Evolutionary conservation across 75 land plant genomes (phyloP).

Genomic region (Picea glauca): DNA sequence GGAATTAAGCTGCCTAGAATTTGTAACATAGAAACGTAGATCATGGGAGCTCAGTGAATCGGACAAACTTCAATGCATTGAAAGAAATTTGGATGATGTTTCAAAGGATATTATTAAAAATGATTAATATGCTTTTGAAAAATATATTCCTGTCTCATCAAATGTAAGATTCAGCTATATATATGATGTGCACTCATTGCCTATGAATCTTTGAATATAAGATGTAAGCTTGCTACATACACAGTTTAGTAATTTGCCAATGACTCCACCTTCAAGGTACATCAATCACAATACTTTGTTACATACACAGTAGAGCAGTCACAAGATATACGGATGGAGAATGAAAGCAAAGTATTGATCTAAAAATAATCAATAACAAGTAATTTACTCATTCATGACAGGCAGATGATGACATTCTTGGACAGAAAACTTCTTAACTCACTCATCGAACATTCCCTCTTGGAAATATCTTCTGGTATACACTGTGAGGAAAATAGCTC

Average conservation of each 20-base stretch:
- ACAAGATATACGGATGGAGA: no score
- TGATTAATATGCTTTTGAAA: no score
- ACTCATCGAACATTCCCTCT: slow-evolving; percentile 29
- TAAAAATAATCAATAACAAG: background rate
- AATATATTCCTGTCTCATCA: background rate
- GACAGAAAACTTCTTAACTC: background rate
- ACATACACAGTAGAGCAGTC: background rate
- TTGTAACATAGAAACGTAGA: no score
- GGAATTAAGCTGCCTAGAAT: no score
- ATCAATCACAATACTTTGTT: background rate
- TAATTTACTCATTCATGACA: background rate
- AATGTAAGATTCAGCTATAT: background rate
- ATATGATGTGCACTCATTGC: background rate
- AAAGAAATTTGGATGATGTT: no score
- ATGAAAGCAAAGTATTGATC: background rate
- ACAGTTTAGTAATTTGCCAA: background rate
- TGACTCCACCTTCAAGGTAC: background rate
- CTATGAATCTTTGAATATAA: background rate
- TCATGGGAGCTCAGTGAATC: no score
- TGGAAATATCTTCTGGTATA: slow-evolving; percentile 47
- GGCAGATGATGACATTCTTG: background rate
- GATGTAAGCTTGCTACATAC: no score
- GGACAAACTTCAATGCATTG: no score
- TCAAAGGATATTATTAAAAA: no score
- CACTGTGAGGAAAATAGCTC: slow-evolving; percentile 38